Evolutionary conservation across 2,329 filamentous ascomycete species (phyloP), one percentile per base, ranked within the genome.

Genomic region (Phyllosticta citriasiana): DNA sequence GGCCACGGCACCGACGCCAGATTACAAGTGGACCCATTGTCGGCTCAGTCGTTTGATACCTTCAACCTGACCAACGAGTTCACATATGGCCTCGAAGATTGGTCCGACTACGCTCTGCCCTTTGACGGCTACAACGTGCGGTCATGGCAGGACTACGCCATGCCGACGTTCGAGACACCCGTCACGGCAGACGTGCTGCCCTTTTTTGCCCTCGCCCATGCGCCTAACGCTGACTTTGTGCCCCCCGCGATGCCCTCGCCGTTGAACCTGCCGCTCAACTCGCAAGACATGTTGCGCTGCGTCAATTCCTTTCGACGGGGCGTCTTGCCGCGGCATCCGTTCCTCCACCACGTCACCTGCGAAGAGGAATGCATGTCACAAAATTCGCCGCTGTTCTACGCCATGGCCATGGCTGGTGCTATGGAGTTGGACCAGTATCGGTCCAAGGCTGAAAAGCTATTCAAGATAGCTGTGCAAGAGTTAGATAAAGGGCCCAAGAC

Each of bases 141-240:
- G n/a, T 61, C 59, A 30, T 61, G 59, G 59, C 59, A 61, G 40
- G 51, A 57, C 54, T 61, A 40, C 35, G 54, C 50, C 30, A 57
- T 61, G 59, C 59, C 59, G 27, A 47, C 24, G 19, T 61, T 57
- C n/a, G 59, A 61, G 14, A 16, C 59, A 12, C 27, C 54, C 5
- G 35, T 55, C 8, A 40, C 59, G 9, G 50, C 59, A 2, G 54
- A 24, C 25, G 19, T 57, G 40, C 59, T 55, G 4, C 55, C 58
- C 58, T 60, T 54, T 8, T 54, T 60, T 22, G 58, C 58, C n/a
- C 58, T 60, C 53, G 58, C 58, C 40, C 58, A 60, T 24, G 53
- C 53, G 6, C 58, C 58, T 7, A 60, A 60, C n/a, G 58, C 58
- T 1, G 51, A 47, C 10, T 57, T 61, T n/a, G 40, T 54, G 25